phyloP scores from a whole-genome alignment of 345 rosid genomes.

The Lepidium sativum region DNA sequence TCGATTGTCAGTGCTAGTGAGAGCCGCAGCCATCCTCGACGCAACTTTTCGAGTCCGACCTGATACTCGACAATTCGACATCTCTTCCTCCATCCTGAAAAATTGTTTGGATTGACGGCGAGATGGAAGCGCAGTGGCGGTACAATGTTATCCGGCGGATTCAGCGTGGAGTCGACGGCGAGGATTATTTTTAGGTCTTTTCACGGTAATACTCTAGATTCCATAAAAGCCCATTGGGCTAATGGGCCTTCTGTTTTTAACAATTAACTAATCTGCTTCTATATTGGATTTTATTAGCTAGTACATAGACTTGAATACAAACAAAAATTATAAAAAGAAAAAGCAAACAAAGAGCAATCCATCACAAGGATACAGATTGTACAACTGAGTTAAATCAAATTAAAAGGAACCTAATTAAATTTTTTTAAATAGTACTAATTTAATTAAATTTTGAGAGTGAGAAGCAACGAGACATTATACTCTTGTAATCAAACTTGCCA shows the following conservation, averaged over 20 bases:
- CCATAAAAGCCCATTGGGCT: slow-evolving; percentile 11
- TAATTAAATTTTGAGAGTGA: not conserved
- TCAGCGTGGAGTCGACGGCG: too few relatives aligned
- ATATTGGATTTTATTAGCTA: not conserved
- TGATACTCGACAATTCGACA: slow-evolving; percentile 63
- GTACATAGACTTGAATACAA: not conserved
- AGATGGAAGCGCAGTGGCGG: not conserved
- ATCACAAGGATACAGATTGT: slow-evolving; percentile 14
- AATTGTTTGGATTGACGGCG: not conserved
- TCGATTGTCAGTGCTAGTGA: slow-evolving; percentile 79
- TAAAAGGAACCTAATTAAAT: too few relatives aligned
- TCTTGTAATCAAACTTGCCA: slow-evolving; percentile 24
- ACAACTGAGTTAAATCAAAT: not conserved
- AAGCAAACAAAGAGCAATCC: not conserved
- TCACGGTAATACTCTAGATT: not conserved
- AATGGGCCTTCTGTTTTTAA: not conserved
- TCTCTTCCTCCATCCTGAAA: slow-evolving; percentile 64
- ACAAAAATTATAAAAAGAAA: not conserved
- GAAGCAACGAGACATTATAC: slow-evolving; percentile 7
- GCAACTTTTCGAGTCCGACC: slow-evolving; percentile 86
- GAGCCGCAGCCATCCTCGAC: slow-evolving; percentile 88
- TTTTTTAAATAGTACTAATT: not conserved
- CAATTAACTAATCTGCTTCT: not conserved
- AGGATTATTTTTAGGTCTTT: not conserved
- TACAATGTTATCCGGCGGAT: not conserved